These are phyloP conservation scores for Pisolithus thermaeus DNA, from an alignment of 1,284 basidiomycete genomes.

Conservation along the genomic window DNA sequence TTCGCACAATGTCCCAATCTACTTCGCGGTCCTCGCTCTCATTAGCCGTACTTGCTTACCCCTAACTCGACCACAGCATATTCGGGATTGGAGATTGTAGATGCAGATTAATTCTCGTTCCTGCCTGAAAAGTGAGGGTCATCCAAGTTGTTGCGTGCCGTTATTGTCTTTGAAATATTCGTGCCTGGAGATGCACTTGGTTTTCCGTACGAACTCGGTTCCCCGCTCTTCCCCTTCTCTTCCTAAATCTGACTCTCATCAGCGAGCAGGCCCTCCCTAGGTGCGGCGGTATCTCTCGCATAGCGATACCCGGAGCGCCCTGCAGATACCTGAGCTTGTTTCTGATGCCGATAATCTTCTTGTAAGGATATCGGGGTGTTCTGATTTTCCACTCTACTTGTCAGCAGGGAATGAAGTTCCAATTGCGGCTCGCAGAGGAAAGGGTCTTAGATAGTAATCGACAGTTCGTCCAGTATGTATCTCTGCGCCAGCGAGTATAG, in stretches of 20 bases:
- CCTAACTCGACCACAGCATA: too few relatives aligned
- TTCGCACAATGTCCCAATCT: too few relatives aligned
- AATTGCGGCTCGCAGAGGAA: too few relatives aligned
- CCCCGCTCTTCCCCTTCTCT: constrained; percentile 58
- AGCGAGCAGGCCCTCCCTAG: constrained; percentile 73
- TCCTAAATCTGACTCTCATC: constrained; percentile 72
- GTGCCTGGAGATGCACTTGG: constrained; percentile 48
- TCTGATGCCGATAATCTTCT: constrained; percentile 79
- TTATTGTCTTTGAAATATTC: constrained; percentile 72
- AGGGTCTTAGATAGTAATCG: too few relatives aligned
- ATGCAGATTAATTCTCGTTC: constrained; percentile 34
- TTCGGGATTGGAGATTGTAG: too few relatives aligned
- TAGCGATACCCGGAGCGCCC: constrained; percentile 90
- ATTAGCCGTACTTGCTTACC: too few relatives aligned
- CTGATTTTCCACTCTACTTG: constrained; percentile 89
- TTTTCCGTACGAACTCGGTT: constrained; percentile 53
- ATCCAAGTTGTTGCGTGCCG: constrained; percentile 56
- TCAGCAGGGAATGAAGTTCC: constrained; percentile 85
- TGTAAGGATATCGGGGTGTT: constrained; percentile 83
- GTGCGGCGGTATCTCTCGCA: constrained; percentile 96
- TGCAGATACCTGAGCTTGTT: too few relatives aligned
- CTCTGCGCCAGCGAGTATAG: too few relatives aligned
- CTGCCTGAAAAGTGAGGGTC: too few relatives aligned
- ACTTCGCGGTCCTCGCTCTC: too few relatives aligned
- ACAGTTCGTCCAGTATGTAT: too few relatives aligned